Base-by-base conservation (phyloP, 441 rosid genomes). In the Bruguiera hainesii region DNA sequence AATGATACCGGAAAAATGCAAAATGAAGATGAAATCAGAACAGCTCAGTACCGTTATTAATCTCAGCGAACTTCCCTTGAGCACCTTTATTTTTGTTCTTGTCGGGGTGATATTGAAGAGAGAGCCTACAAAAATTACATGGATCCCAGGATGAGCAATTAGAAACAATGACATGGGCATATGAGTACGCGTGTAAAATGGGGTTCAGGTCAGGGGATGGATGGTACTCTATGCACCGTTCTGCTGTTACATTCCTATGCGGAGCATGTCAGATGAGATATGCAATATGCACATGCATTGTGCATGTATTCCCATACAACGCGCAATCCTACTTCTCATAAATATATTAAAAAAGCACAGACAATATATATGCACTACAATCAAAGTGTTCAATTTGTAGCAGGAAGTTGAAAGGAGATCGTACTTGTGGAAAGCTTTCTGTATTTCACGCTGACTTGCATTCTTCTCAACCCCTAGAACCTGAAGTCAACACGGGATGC, bases 351-450 rank as follows among this genome's bases (percentile, higher is more conserved):
- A 48, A 46, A 53, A 33, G 30, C 35, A 60, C 19, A 51, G 56
- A 1, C 42, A 48, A 67, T 37, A 65, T 21, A 55, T 65, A 33
- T 33, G 37, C 37, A 33, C 37, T 33, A 3, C 48, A 42, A 37
- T 13, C 48, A 11, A 42, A 42, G 48, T 13, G 48, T 10, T 42
- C 16, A 11, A 3, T 42, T 42, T 39, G 4, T 11, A 13, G 20
- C 18, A 67, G 35, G 56, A 30, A 30, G 63, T 26, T 66, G 42
- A 63, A 26, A 63, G 55, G 23, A 64, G 49, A 66, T 60, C 88
- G 4, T 77, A 94, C 98, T 91, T 91, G 87, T 94, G 99, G 73
- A 94, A 94, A 73, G 98, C 98, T 81, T 94, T 94, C 79, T 94
- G 99, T 66, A 94, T 94, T 64, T 94, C 98, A 7, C 97, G 88